Base-by-base conservation (phyloP, 2,329 filamentous ascomycete species). In the Coleophoma cylindrospora region DNA sequence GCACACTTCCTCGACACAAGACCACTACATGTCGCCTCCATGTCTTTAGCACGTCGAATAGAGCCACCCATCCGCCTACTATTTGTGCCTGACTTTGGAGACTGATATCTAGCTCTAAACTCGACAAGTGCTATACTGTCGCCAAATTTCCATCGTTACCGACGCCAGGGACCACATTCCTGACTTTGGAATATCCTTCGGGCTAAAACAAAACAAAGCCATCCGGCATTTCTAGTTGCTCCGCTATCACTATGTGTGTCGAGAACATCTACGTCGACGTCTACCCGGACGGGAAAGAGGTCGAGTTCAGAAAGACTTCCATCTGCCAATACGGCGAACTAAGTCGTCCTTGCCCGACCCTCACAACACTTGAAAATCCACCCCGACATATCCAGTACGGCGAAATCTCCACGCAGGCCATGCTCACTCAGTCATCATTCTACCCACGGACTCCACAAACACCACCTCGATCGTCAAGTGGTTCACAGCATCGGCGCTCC, bases 171-270 rank as follows among this genome's bases (percentile, higher is more conserved):
- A 43, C 48, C 50, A 43, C 13, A 43, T 41, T 49, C 45, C 33
- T 22, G 40, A 55, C 36, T 44, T 49, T 48, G 27, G 45, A 53
- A 32, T 36, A 45, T 19, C 47, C 36, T 34, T 51, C 47, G 49
- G 49, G 37, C 45, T 36, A 46, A 21, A 47, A 49, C 37, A 17
- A 48, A 53, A 36, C 51, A 51, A 50, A 43, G 40, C 53, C 43
- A 58, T 10, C 46, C 44, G 37, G 49, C 48, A 17, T 50, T 46
- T 47, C 32, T 52, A 44, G 54, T 61, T 43, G 57, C 54, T 53
- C 55, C 52, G 61, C 62, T 57, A 58, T 61, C 69, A 71, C 67
- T 45, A 80, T 80, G 76, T 80, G 76, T 65, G 70, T 70, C 54
- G 73, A 70, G 52, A 68, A 75, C 58, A 55, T 74, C 46, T 75